Base-by-base conservation (phyloP, 495 filamentous ascomycete genomes). In the Xylaria castorea region DNA sequence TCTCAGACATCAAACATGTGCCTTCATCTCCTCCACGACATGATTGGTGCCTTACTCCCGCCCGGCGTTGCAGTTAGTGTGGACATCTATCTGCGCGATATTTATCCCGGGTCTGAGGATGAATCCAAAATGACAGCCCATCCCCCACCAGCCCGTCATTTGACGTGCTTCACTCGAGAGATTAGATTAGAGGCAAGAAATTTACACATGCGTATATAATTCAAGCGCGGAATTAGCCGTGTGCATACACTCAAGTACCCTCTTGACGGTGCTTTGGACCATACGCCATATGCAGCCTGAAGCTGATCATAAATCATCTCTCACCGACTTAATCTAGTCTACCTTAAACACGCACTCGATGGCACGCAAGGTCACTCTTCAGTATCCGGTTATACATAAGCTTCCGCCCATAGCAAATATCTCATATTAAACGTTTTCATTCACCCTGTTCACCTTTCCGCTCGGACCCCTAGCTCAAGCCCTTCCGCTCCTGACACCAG, bases 401-500 rank as follows among this genome's bases (percentile, higher is more conserved):
- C 3, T 16, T 60, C 66, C 3, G 50, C 34, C 27, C 55, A 36
- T 5, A 44, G 22, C 14, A 48, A 70, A 36, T 38, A 8, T 40
- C 34, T 34, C 67, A 8, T 46, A 27, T 22, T 42, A 40, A 53
- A n/a, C 12, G 22, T 32, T 40, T 48, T 42, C 42, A 42, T 40
- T 20, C n/a, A 18, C 50, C 12, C 16, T 20, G 18, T 8, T 22
- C 50, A 32, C 8, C 4, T n/a, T 30, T 11, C 8, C 32, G 6
- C 36, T 25, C 32, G 8, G 12, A 3, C 32, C 11, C 27, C n/a
- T 66, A n/a, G 34, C 53, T 71, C 60, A 71, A 20, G 32, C 69
- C 69, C 61, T 38, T n/a, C 69, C 36, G 14, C 50, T 71, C 36
- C 20, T 55, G 18, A 72, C 70, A n/a, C 70, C 70, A 22, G 51